Conservation (phyloP, 768 basidiomycete species). For the Mycena filopes region DNA sequence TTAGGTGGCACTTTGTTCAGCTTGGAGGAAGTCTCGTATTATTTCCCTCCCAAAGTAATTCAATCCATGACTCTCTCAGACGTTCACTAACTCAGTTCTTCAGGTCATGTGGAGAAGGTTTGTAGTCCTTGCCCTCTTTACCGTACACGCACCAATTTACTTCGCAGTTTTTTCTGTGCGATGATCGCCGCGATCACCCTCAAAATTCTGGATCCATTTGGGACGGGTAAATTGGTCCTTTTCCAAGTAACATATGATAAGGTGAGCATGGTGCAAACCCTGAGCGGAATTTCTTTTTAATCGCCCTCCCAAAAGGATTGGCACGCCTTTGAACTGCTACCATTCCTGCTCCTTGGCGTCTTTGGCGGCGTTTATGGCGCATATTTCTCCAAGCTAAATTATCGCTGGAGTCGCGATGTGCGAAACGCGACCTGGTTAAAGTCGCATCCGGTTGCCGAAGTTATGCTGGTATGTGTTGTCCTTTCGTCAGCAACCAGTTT, state of each 20-base stretch:
- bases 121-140: conserved; percentile 29
- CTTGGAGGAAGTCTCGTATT: conserved; percentile 95
- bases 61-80: background rate
- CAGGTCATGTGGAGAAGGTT: conserved; percentile 96
- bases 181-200: conserved; percentile 97
- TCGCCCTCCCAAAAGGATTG: conserved; percentile 76
- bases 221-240: conserved; percentile 92
- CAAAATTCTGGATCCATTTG: conserved; percentile 93
- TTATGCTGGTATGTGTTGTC: conserved; percentile 69
- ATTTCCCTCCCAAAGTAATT: conserved; percentile 90
- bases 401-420: conserved; percentile 86
- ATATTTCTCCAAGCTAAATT: conserved; percentile 91
- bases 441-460: conserved; percentile 84
- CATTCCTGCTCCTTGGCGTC: conserved; percentile 88
- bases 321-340: conserved; percentile 89
- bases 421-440: conserved; percentile 86
- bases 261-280: conserved; percentile 55
- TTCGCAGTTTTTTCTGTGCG: conserved; percentile 92
- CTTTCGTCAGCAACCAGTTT: background rate
- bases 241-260: conserved; percentile 93
- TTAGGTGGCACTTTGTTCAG: conserved; percentile 86
- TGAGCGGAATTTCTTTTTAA: too few species aligned
- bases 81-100: background rate
- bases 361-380: conserved; percentile 96
- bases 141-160: conserved; percentile 45